Evolutionary conservation across 371 early-diverging fungal genomes (phyloP), one percentile per base, ranked within the genome.

Genomic region (Ordospora colligata): DNA sequence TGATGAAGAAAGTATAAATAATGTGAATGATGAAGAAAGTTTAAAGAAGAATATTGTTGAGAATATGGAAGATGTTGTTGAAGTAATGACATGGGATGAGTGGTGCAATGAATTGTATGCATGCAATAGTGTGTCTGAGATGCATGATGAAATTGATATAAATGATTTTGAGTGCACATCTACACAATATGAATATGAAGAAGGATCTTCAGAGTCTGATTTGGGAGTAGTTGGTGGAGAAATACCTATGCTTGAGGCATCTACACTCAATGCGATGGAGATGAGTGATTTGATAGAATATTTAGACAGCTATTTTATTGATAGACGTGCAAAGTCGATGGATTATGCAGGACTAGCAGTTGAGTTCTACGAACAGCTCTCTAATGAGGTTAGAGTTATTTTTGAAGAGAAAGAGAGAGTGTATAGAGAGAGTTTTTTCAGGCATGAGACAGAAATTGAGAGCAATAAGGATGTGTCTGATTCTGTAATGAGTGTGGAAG

Each of bases 361-460:
- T 25, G 62, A 71, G 66, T 77, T 77, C 43, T 63, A 72, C 25
- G 49, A 72, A n/a, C 62, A 71, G 19, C 77, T 77, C 9, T 27
- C 58, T 17, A 37, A 64, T 11, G 50, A 67, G 21, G 77, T 67
- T 6, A 42, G 77, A 19, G 67, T 25, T 42, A 25, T 77, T 0
- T 77, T 77, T 54, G 77, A 77, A 25, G 77, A 77, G 32, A 66
- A 71, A 25, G 77, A 77, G 23, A 42, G 66, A 7, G 19, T 67
- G 0, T 77, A 77, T 37, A 68, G 66, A 32, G 73, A 77, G 22
- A 42, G 67, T 37, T 77, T 77, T 40, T 46, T 67, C 54, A 32
- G 32, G 32, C 11, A 49, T 54, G 54, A 67, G 37, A 72, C 67
- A 45, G 27, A 50, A 50, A 51, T 0, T 2, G 43, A 52, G 54